phyloP scores from a whole-genome alignment of 441 rosid genomes.

The Gossypium davidsonii region DNA sequence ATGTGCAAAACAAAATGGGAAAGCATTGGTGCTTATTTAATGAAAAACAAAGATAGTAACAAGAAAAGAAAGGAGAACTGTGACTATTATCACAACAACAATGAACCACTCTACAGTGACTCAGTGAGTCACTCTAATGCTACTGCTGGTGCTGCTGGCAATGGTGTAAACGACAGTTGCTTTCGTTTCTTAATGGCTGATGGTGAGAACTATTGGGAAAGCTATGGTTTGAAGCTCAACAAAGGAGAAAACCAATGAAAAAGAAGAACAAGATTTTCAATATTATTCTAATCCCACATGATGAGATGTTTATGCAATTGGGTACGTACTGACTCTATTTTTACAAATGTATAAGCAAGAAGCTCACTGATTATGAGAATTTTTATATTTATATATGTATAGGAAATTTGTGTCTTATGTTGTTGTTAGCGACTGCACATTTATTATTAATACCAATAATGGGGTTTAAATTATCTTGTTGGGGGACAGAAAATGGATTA shows the following conservation, averaged over 20 bases:
- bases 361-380: slow-evolving; percentile 2
- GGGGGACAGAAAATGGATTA: not conserved
- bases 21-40: slow-evolving; percentile 27
- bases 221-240: slow-evolving; percentile 61
- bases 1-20: slow-evolving; percentile 58
- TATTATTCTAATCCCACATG: not conserved
- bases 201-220: slow-evolving; percentile 81
- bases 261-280: not conserved
- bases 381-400: not conserved
- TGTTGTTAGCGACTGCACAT: not conserved
- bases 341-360: slow-evolving; percentile 2
- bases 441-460: slow-evolving; percentile 3
- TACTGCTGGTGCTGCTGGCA: slow-evolving; percentile 28
- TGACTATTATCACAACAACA: slow-evolving; percentile 32
- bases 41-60: slow-evolving; percentile 1
- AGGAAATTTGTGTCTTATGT: slow-evolving; percentile 3
- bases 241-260: slow-evolving; percentile 49
- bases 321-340: not conserved
- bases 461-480: not conserved
- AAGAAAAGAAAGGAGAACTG: slow-evolving; percentile 48
- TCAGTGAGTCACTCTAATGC: slow-evolving; percentile 24
- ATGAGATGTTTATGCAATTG: not conserved
- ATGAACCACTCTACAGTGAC: slow-evolving; percentile 27
- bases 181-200: slow-evolving; percentile 77
- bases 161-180: slow-evolving; percentile 49